Evolutionary conservation across 2,329 filamentous ascomycete species (phyloP), one percentile per base, ranked within the genome.

Genomic region (Penicillium nordicum): DNA sequence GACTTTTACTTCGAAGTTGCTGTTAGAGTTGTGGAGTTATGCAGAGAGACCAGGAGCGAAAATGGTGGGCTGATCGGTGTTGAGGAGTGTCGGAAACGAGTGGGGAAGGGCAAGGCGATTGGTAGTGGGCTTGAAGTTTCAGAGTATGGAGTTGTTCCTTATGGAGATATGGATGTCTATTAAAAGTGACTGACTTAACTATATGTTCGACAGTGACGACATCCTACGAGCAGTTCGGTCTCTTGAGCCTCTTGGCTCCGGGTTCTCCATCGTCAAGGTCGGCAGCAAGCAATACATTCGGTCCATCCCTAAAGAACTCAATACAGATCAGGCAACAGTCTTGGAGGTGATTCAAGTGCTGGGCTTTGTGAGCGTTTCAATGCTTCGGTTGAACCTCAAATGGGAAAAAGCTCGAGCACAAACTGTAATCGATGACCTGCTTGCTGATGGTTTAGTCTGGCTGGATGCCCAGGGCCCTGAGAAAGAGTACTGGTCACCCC

Each of bases 1-100:
- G 94, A 99, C 74, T 99, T 99, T 72, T 99, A 97, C 78, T 97
- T 97, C 74, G 93, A 96, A 78, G 85, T 99, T 44, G 94, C 92
- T 1, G 93, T 97, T n/a, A 84, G 90, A 48, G 89, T 97, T 0
- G 94, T 99, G 6, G 93, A 97, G 74, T 86, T 97, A 8, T 99
- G 94, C 71, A 82, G 91, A 6, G 85, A 88, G 50, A 97, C 92
- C 43, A 82, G 94, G 50, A 85, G 84, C 4, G 93, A 97, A 76
- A 99, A 99, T 72, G 94, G 94, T 7, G 94, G 94, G 0, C 79
- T 99, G 67, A 90, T 99, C 51, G 89, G 89, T 11, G 83, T 97
- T 18, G 80, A 84, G 43, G 93, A 97, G 74, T 86, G 96, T 65
- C 80, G 86, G 55, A 88, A 92, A 69, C 81, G 86, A 43, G 87